These are phyloP conservation scores for Phytophthora brassicae DNA, from an alignment of 352 stramenopile species.

Conservation along the genomic window DNA sequence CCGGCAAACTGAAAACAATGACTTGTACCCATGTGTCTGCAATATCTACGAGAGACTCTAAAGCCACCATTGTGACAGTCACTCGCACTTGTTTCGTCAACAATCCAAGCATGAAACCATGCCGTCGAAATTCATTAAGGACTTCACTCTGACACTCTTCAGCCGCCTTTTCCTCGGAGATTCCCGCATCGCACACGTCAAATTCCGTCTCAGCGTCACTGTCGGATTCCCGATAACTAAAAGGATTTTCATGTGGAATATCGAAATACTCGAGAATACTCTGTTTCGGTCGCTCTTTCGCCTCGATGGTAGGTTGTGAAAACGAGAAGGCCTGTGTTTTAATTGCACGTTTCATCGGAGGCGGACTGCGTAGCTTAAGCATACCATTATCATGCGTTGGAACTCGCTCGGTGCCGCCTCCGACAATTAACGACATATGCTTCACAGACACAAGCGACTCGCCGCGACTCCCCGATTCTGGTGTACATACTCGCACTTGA, in stretches of 20 bases:
- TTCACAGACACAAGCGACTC: slow-evolving; percentile 66
- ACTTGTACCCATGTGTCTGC: slow-evolving; percentile 65
- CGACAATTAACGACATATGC: slow-evolving; percentile 50
- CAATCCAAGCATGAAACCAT: slow-evolving; percentile 63
- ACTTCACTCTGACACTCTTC: slow-evolving; percentile 31
- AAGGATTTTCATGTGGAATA: slow-evolving; percentile 77
- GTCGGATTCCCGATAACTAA: slow-evolving; percentile 61
- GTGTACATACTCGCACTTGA: slow-evolving; percentile 66
- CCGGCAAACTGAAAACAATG: slow-evolving; percentile 42
- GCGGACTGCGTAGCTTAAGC: slow-evolving; percentile 24
- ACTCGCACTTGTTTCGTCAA: slow-evolving; percentile 57
- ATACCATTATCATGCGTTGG: slow-evolving; percentile 32
- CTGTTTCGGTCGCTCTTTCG: slow-evolving; percentile 44
- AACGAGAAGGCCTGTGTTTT: slow-evolving; percentile 12
- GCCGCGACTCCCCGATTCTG: slow-evolving; percentile 61
- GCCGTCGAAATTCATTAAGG: slow-evolving; percentile 47
- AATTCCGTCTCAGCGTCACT: slow-evolving; percentile 27
- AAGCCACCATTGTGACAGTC: slow-evolving; percentile 55
- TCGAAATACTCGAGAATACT: slow-evolving; percentile 75
- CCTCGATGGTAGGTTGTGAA: slow-evolving; percentile 5
- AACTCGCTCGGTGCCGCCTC: slow-evolving; percentile 35
- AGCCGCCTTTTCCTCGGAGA: background rate
- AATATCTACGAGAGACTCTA: slow-evolving; percentile 70
- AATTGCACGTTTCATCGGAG: slow-evolving; percentile 17
- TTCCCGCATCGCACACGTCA: slow-evolving; percentile 6